Conservation (phyloP, 2,329 filamentous ascomycete genomes). For the Karstenula rhodostoma region DNA sequence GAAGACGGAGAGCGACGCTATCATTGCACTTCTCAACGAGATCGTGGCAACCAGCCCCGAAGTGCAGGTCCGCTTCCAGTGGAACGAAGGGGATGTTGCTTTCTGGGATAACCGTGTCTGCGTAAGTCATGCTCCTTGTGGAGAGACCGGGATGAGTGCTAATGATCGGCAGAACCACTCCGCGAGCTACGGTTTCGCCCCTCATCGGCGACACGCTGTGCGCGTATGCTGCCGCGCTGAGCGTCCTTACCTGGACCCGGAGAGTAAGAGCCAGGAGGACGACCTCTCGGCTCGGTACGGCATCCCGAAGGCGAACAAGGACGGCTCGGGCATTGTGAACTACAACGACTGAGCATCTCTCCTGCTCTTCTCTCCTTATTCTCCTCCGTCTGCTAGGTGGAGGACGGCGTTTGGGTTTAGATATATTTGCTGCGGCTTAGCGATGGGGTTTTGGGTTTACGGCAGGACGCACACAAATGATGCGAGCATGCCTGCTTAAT, state of each 20-base stretch:
- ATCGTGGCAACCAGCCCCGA: constrained; percentile 69
- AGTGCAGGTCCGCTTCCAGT: constrained; percentile 72
- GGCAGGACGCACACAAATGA: not conserved
- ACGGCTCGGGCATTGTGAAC: constrained; percentile 63
- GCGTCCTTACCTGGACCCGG: constrained; percentile 54
- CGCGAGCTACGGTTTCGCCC: constrained; percentile 65
- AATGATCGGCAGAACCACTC: constrained; percentile 56
- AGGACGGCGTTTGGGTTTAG: not conserved
- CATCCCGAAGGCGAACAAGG: constrained; percentile 62
- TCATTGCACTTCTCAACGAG: constrained; percentile 62
- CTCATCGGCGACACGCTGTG: constrained; percentile 64
- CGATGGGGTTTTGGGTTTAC: constrained; percentile 8
- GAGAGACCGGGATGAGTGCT: constrained; percentile 5
- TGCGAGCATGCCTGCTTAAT: not conserved
- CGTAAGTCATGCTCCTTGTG: constrained; percentile 41
- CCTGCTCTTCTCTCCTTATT: not conserved
- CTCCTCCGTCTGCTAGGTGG: not conserved
- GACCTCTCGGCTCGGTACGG: constrained; percentile 58
- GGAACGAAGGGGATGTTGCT: constrained; percentile 70
- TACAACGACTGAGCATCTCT: constrained; percentile 60
- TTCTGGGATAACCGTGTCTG: constrained; percentile 72
- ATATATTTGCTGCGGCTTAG: constrained; percentile 11
- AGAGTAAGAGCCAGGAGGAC: constrained; percentile 63
- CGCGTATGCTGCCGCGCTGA: constrained; percentile 59
- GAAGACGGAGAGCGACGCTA: constrained; percentile 62